phyloP scores from a whole-genome alignment of 352 stramenopile species.

The Pythium aristosporum region DNA sequence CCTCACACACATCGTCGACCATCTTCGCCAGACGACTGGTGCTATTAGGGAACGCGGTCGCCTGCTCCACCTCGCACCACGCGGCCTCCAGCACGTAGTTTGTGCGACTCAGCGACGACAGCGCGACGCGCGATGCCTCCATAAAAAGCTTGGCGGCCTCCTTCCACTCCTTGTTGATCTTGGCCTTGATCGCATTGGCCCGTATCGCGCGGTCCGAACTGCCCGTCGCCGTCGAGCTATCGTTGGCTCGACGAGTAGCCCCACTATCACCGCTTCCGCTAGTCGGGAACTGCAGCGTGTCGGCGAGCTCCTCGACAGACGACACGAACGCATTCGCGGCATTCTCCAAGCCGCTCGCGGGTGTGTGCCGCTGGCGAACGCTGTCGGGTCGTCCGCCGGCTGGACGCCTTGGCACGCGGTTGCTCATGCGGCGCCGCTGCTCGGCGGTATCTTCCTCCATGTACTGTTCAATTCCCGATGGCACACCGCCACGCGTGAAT shows the following conservation, averaged over 20 bases:
- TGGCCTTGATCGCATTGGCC: slow-evolving; percentile 62
- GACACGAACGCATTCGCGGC: slow-evolving; percentile 22
- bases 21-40: slow-evolving; percentile 40
- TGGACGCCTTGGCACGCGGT: slow-evolving; percentile 6
- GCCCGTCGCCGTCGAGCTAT: slow-evolving; percentile 18
- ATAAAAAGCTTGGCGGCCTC: slow-evolving; percentile 49
- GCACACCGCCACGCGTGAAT: slow-evolving; percentile 46
- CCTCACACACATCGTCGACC: slow-evolving; percentile 56
- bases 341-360: slow-evolving; percentile 5
- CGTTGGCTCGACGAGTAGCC: neutral
- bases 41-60: slow-evolving; percentile 35
- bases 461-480: slow-evolving; percentile 60
- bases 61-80: slow-evolving; percentile 66
- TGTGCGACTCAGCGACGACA: slow-evolving; percentile 38
- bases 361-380: neutral
- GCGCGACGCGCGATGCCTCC: slow-evolving; percentile 41
- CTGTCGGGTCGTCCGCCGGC: neutral
- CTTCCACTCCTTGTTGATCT: slow-evolving; percentile 73
- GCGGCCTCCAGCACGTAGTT: slow-evolving; percentile 64
- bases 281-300: slow-evolving; percentile 11
- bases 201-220: slow-evolving; percentile 51
- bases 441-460: slow-evolving; percentile 24
- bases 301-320: slow-evolving; percentile 17
- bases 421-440: slow-evolving; percentile 22
- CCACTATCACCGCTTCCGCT: neutral